Conservation (phyloP, 257 asterid genomes). For the Agastache rugosa region DNA sequence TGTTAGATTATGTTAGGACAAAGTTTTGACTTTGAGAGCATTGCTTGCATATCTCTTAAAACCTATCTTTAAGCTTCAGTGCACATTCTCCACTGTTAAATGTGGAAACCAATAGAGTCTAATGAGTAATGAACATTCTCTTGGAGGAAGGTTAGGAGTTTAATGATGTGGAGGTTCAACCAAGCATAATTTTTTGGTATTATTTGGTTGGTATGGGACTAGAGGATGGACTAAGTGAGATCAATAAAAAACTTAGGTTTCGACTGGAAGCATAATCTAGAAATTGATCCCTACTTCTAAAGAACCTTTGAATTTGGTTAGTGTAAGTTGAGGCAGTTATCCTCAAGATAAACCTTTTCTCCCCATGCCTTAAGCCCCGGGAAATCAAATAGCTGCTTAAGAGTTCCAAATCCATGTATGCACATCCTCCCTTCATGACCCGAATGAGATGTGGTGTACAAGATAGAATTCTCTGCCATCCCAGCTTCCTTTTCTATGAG, state of each 20-base stretch:
- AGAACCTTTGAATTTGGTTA: background rate
- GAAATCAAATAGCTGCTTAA: background rate
- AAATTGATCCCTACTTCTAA: background rate
- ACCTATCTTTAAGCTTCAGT: conserved; percentile 9
- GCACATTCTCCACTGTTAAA: background rate
- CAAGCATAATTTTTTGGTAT: background rate
- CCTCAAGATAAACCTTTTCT: background rate
- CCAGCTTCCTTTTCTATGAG: background rate
- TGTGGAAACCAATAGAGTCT: background rate
- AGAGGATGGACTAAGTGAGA: background rate
- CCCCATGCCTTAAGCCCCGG: background rate
- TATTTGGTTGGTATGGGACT: conserved; percentile 9
- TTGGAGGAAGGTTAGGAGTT: background rate
- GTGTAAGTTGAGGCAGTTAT: background rate
- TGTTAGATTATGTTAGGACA: background rate
- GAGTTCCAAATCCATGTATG: conserved; percentile 5
- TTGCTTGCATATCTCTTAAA: conserved; percentile 13
- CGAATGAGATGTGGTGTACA: background rate
- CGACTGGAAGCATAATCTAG: background rate
- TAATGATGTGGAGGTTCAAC: conserved; percentile 2
- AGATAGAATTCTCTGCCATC: conserved; percentile 2
- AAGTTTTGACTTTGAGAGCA: conserved; percentile 6
- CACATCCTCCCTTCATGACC: background rate
- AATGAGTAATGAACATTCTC: conserved; percentile 14
- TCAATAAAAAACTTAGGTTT: background rate